phyloP scores from a whole-genome alignment of 331 rosid genomes.

The Dryas integrifolia region DNA sequence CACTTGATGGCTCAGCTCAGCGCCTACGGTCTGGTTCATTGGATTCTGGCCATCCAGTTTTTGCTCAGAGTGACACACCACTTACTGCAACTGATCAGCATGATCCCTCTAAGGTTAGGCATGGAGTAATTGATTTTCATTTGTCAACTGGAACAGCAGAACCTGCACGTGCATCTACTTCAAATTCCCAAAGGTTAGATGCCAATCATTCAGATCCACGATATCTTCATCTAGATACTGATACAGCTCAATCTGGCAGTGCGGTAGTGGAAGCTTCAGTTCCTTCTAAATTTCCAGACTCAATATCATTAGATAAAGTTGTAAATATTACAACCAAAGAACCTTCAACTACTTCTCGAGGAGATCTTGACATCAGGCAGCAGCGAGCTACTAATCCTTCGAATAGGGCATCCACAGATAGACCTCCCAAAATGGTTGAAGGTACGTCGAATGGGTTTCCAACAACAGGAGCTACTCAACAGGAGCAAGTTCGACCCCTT shows the following conservation, averaged over 20 bases:
- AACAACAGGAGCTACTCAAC: conserved; percentile 48
- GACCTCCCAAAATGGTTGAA: conserved; percentile 65
- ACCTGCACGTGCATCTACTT: conserved; percentile 71
- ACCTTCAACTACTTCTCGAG: conserved; percentile 50
- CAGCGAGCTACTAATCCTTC: conserved; percentile 57
- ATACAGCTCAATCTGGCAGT: conserved; percentile 69
- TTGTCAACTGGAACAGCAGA: conserved; percentile 45
- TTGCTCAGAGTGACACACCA: conserved; percentile 60
- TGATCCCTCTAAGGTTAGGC: conserved; percentile 63
- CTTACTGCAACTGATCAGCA: conserved; percentile 57
- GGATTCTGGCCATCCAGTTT: conserved; percentile 61
- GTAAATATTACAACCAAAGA: conserved; percentile 52
- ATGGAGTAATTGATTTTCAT: conserved; percentile 65
- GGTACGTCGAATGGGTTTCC: conserved; percentile 65
- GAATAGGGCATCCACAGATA: conserved; percentile 70
- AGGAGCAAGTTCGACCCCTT: conserved; percentile 95
- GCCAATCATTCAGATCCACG: conserved; percentile 47
- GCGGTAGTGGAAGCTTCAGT: conserved; percentile 42
- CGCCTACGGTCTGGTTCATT: conserved; percentile 81
- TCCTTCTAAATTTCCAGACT: conserved; percentile 43
- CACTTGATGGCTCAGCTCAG: conserved; percentile 64
- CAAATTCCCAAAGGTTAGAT: conserved; percentile 78
- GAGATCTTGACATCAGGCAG: conserved; percentile 61
- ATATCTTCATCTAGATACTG: conserved; percentile 50
- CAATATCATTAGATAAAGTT: conserved; percentile 46